Conservation (phyloP, 148 eudicot genomes). For the Heliamphora exappendiculata region DNA sequence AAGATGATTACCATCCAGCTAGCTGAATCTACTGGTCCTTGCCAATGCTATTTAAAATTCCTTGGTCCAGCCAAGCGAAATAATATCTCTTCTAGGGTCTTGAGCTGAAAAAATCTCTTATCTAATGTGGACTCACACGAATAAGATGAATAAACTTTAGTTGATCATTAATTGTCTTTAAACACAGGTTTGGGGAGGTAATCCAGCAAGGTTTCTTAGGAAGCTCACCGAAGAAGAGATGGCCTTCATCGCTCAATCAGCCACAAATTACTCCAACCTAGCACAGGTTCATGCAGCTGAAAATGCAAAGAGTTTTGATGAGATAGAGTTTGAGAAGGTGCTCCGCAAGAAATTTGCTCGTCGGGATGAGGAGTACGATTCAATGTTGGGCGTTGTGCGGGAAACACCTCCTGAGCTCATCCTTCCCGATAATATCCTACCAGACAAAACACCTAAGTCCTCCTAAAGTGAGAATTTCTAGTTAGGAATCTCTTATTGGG, state of each 20-base stretch:
- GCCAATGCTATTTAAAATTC: not conserved
- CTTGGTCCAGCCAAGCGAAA: not conserved
- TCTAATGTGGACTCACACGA: not conserved
- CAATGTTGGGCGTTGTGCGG: slow-evolving; percentile 51
- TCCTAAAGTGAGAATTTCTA: slow-evolving; percentile 16
- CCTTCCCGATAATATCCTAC: slow-evolving; percentile 44
- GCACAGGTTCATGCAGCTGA: slow-evolving; percentile 56
- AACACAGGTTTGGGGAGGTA: slow-evolving; percentile 51
- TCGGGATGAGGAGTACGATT: slow-evolving; percentile 49
- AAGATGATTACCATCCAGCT: not conserved
- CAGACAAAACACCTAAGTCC: slow-evolving; percentile 40
- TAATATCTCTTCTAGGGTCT: not conserved
- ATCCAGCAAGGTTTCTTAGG: slow-evolving; percentile 67
- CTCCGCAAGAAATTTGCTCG: slow-evolving; percentile 54
- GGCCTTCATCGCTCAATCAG: slow-evolving; percentile 49
- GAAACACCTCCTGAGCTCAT: slow-evolving; percentile 53
- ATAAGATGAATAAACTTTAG: not conserved
- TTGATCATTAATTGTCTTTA: not conserved
- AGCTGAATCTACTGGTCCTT: not conserved
- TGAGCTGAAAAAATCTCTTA: not conserved
- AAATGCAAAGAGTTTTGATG: slow-evolving; percentile 51
- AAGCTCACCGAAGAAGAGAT: slow-evolving; percentile 58
- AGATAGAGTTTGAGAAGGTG: slow-evolving; percentile 57
- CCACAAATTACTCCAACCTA: slow-evolving; percentile 44
- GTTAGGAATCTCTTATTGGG: not conserved